Percentiles rank a stretch among this genome's conserved stretches.
phyloP scores from a whole-genome alignment of 768 basidiomycete species.

The Crassisporium funariophilum region DNA sequence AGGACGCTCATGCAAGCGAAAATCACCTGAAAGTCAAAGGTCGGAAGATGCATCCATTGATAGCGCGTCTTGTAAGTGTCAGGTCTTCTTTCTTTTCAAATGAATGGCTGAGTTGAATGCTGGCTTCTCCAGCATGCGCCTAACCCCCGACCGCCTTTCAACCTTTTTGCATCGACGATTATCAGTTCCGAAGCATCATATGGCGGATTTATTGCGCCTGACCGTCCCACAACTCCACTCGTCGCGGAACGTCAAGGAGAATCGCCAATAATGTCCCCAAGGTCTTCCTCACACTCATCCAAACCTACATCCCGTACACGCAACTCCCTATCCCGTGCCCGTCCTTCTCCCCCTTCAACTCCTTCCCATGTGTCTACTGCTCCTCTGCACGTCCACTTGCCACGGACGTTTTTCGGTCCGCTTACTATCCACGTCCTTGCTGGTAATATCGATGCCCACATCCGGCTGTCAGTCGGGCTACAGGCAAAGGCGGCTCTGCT shows the following conservation, averaged over 20 bases:
- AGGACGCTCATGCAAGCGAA: constrained; percentile 18
- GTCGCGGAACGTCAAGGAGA: background rate
- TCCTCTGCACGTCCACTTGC: constrained; percentile 36
- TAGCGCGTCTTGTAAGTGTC: constrained; percentile 40
- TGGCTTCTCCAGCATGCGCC: constrained; percentile 35
- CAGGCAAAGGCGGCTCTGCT: constrained; percentile 31
- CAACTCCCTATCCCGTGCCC: background rate
- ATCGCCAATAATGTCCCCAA: background rate
- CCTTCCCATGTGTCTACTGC: constrained; percentile 10
- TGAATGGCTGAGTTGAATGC: background rate
- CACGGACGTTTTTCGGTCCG: constrained; percentile 44
- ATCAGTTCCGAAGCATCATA: constrained; percentile 23
- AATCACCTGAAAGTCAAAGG: constrained; percentile 10
- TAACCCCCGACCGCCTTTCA: constrained; percentile 36
- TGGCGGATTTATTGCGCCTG: background rate
- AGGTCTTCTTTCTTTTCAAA: background rate
- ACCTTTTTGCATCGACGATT: constrained; percentile 32
- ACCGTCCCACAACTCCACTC: background rate
- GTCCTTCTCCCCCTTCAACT: background rate
- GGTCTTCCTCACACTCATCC: background rate
- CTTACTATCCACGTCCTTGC: constrained; percentile 37
- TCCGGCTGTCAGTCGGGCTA: constrained; percentile 34
- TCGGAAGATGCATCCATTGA: constrained; percentile 28
- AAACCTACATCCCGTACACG: background rate
- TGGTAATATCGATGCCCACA: constrained; percentile 39